Percentiles rank a stretch among this genome's conserved stretches.
Conservation (phyloP, 2,329 filamentous ascomycete species). For the Colletotrichum higginsianum region DNA sequence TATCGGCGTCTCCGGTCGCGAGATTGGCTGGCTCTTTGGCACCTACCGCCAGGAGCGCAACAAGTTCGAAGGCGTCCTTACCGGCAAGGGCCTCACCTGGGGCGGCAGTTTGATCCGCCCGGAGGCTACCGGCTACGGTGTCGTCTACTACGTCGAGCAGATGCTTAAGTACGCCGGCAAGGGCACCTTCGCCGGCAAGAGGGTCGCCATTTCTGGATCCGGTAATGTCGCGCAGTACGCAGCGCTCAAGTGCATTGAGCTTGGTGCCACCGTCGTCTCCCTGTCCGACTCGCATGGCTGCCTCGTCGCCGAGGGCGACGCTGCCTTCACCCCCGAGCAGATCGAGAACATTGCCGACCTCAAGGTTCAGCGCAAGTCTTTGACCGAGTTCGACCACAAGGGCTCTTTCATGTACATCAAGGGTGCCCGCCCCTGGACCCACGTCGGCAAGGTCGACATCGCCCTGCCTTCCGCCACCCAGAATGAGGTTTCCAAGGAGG, state of each 20-base stretch:
- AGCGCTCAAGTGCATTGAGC: constrained; percentile 95
- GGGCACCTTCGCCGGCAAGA: constrained; percentile 90
- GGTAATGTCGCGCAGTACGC: constrained; percentile 99
- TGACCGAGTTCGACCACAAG: constrained; percentile 78
- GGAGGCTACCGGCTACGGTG: constrained; percentile 96
- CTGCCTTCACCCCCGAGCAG: constrained; percentile 83
- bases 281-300: constrained; percentile 93
- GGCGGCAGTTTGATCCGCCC: constrained; percentile 95
- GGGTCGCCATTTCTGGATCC: constrained; percentile 94
- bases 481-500: constrained; percentile 95
- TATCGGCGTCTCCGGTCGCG: constrained; percentile 92
- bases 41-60: constrained; percentile 91
- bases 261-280: constrained; percentile 92
- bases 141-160: constrained; percentile 96
- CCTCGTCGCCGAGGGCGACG: constrained; percentile 80
- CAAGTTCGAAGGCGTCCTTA: constrained; percentile 95
- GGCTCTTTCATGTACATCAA: constrained; percentile 87
- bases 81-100: constrained; percentile 94
- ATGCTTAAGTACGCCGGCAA: constrained; percentile 94
- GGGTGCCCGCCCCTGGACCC: constrained; percentile 90
- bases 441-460: constrained; percentile 91
- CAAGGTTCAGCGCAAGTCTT: constrained; percentile 88
- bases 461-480: constrained; percentile 95
- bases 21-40: constrained; percentile 96
- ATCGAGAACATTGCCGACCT: constrained; percentile 84